These are phyloP conservation scores for Solanum habrochaites DNA, from an alignment of 257 asterid species.

Conservation along the genomic window DNA sequence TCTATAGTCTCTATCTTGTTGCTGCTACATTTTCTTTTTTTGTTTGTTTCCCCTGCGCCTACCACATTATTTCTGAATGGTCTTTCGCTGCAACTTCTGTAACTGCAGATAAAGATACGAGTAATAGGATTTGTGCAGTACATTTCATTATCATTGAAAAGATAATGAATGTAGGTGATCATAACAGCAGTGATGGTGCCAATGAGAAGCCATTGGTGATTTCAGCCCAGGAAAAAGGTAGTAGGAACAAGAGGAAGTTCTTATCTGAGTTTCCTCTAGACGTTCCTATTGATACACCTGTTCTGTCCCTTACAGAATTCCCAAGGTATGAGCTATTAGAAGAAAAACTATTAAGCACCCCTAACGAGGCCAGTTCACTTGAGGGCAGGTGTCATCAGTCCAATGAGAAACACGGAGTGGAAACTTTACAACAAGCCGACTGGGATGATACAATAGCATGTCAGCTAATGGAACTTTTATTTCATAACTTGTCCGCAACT, in stretches of 20 bases:
- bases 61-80: neutral
- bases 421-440: constrained; percentile 20
- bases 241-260: constrained; percentile 67
- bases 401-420: constrained; percentile 17
- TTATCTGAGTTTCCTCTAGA: constrained; percentile 35
- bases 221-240: constrained; percentile 26
- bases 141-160: neutral
- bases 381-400: constrained; percentile 16
- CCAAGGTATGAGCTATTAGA: constrained; percentile 47
- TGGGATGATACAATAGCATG: constrained; percentile 53
- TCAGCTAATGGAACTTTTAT: constrained; percentile 50
- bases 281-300: constrained; percentile 15
- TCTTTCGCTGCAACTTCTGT: neutral
- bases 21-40: neutral
- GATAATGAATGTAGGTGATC: constrained; percentile 22
- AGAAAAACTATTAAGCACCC: constrained; percentile 22
- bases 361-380: constrained; percentile 23
- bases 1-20: neutral
- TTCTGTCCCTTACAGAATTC: constrained; percentile 41
- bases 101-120: neutral
- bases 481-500: constrained; percentile 18
- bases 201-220: constrained; percentile 12
- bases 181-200: constrained; percentile 12
- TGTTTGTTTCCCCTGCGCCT: neutral
- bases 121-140: neutral